Base-by-base conservation (phyloP, 257 asterid genomes). In the Penstemon newberryi region DNA sequence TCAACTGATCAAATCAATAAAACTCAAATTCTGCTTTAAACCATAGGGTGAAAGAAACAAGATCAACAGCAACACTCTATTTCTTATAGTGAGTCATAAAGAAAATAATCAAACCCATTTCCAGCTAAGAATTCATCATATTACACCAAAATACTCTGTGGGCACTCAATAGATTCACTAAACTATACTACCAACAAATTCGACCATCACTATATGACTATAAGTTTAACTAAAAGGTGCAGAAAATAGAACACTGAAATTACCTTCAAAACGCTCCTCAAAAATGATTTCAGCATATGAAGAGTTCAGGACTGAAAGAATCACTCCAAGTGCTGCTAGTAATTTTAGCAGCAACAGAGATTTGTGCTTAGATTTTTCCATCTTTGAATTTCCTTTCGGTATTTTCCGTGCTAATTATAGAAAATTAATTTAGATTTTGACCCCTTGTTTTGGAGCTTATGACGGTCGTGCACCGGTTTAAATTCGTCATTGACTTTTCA, bases 251-350 rank as follows among this genome's bases (percentile, higher is more conserved):
- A 6, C 25, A 59, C 10, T 5, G 50, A 57, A 62, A 56, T 43
- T 72, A 90, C 98, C 98, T 0, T 90, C 96, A 74, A 93, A 93
- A 1, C 94, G 88, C 85, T 90, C 98, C 73, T 93, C 98, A 50
- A 93, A 93, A 49, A 90, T 80, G 73, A 90, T 80, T 49, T 88
- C 97, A 47, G 91, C 89, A 11, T 72, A 43, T 9, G 92, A 72
- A 41, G 75, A 69, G 79, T 70, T 49, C 56, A 79, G 38, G 1
- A 82, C 71, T n/a, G 86, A 79, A 42, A 75, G 7, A 1, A 69
- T 15, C 11, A 76, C 59, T 3, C 68, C 6, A 0, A 71, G 53
- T 18, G 76, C 4, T 25, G 33, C 33, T n/a, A 72, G 37, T 45
- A 72, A 53, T 18, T 69, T 65, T 9, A 70, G 15, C 3, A 59